These are phyloP conservation scores for Colletotrichum sublineola DNA, from an alignment of 2,329 filamentous ascomycete genomes.

Conservation along the genomic window DNA sequence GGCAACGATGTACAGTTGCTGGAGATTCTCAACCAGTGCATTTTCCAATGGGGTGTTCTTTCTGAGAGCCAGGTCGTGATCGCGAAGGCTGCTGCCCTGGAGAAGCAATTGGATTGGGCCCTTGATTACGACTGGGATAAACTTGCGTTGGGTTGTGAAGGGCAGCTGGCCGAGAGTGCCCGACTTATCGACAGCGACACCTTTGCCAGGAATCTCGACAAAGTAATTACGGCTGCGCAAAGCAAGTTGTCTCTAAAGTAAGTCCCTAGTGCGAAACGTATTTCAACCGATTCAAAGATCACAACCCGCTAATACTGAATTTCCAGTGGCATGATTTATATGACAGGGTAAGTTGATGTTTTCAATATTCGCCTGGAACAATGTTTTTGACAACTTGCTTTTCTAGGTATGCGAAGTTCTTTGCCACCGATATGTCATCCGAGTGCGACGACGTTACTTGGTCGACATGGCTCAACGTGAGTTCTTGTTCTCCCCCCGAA, in stretches of 20 bases:
- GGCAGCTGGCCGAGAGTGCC: background rate
- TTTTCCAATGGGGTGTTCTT: conserved; percentile 36
- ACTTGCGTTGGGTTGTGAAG: background rate
- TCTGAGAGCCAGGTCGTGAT: conserved; percentile 18
- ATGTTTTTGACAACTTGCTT: background rate
- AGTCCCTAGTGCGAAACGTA: background rate
- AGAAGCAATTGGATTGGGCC: conserved; percentile 16
- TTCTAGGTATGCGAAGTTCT: background rate
- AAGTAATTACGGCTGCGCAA: conserved; percentile 21
- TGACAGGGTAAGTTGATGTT: background rate
- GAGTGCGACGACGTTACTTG: background rate
- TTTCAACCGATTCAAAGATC: background rate
- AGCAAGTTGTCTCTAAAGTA: conserved; percentile 29
- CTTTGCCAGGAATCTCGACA: conserved; percentile 26
- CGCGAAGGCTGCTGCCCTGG: conserved; percentile 20
- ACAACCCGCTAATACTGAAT: background rate
- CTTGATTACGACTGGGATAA: conserved; percentile 25
- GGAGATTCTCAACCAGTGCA: conserved; percentile 44
- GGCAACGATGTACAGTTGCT: conserved; percentile 41
- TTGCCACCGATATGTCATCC: background rate
- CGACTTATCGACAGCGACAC: conserved; percentile 20
- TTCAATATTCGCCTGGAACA: background rate
- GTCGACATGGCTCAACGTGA: background rate
- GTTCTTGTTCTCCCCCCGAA: background rate
- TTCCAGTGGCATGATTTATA: background rate